Percentiles rank a stretch among this genome's conserved stretches.
phyloP scores from a whole-genome alignment of 225 moss, liverwort and hornwort species.

The Rhytidiadelphus loreus region DNA sequence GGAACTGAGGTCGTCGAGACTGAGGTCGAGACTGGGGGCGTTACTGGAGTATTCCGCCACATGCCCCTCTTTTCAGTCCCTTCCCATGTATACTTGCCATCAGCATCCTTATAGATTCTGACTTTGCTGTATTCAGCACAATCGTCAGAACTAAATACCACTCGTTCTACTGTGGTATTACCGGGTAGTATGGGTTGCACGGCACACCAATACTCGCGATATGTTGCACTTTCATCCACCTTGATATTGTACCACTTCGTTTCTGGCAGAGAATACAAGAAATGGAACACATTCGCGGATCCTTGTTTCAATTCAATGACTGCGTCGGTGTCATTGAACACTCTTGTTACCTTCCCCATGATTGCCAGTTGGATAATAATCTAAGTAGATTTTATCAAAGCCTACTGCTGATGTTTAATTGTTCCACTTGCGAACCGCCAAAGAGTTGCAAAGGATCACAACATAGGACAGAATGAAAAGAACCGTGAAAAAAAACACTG shows the following conservation, averaged over 20 bases:
- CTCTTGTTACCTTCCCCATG: neutral
- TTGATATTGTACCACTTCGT: neutral
- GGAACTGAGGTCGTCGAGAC: neutral
- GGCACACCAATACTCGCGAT: neutral
- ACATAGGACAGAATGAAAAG: neutral
- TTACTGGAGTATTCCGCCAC: neutral
- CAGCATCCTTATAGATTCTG: neutral
- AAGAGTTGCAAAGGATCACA: neutral
- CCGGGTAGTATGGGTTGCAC: neutral
- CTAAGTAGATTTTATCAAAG: neutral
- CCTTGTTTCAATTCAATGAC: neutral
- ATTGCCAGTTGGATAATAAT: neutral
- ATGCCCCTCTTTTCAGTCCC: neutral
- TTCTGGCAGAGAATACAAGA: neutral
- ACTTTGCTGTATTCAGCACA: neutral
- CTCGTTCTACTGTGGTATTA: neutral
- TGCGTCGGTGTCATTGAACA: neutral
- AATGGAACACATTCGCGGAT: neutral
- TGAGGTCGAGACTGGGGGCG: no score
- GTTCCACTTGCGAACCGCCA: neutral
- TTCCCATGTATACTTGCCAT: neutral
- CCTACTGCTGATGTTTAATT: no score
- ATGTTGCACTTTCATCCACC: neutral
- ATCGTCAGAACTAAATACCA: neutral
- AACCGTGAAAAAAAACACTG: neutral